Evolutionary conservation across 2,329 filamentous ascomycete genomes (phyloP).

Genomic region (Pleurostoma richardsiae): DNA sequence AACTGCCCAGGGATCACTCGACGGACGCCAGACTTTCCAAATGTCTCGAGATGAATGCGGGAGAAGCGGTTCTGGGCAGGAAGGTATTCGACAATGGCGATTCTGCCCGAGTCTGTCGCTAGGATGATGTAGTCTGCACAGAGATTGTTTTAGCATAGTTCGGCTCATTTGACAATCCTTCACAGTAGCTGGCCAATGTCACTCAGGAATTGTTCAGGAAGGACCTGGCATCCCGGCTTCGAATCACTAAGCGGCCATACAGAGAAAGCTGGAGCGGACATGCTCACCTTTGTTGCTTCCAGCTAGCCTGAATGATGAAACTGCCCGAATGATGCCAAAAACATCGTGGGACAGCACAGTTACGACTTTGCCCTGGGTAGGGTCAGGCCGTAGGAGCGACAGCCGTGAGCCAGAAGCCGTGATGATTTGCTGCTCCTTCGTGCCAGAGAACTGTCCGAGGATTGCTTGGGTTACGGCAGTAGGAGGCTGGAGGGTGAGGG

Average conservation of each 20-base stretch:
- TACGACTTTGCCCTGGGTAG: constrained; percentile 77
- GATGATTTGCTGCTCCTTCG: constrained; percentile 96
- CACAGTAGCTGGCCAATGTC: constrained; percentile 7
- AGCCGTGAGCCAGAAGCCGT: constrained; percentile 88
- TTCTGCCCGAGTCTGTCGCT: constrained; percentile 90
- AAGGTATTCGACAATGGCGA: constrained; percentile 89
- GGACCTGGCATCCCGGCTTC: constrained; percentile 52
- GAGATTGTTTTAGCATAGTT: constrained; percentile 3
- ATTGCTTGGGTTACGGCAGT: constrained; percentile 87
- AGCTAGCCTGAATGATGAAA: constrained; percentile 86
- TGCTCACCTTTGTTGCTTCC: constrained; percentile 91
- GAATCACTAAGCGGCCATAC: constrained; percentile 65
- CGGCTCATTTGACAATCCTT: constrained; percentile 7
- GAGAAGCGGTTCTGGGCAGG: constrained; percentile 82
- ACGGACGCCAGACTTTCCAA: constrained; percentile 92
- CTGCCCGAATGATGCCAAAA: constrained; percentile 88
- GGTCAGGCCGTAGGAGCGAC: constrained; percentile 80
- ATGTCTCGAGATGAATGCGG: constrained; percentile 91
- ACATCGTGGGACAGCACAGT: constrained; percentile 88
- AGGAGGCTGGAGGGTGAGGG: constrained; percentile 88
- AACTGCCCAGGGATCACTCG: constrained; percentile 95
- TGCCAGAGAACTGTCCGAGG: constrained; percentile 90
- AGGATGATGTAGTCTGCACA: constrained; percentile 87
- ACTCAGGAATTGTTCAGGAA: constrained; percentile 15
- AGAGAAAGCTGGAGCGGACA: constrained; percentile 26